A percentile compares a stretch with the other conserved stretches of the same genome.
Conservation (phyloP, 2,329 filamentous ascomycete species). For the Scedosporium boydii region DNA sequence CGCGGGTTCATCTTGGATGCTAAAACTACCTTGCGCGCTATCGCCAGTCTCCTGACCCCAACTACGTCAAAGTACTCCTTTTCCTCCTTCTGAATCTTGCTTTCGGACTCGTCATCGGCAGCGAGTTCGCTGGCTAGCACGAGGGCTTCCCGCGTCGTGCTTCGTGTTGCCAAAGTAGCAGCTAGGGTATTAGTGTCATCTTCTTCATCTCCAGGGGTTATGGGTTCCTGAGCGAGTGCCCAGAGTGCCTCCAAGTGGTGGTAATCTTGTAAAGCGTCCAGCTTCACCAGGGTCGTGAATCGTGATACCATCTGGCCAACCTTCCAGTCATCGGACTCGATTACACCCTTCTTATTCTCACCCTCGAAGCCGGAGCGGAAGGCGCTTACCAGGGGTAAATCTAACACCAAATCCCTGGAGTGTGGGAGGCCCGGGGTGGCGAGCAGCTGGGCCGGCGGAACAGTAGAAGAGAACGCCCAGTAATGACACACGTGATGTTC, state of each 20-base stretch:
- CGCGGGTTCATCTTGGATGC: constrained; percentile 11
- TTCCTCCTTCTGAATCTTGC: constrained; percentile 9
- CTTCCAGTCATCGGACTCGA: constrained; percentile 9
- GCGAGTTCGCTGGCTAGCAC: constrained; percentile 8
- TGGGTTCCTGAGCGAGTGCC: constrained; percentile 5
- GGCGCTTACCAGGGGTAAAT: constrained; percentile 9
- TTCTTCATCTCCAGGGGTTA: constrained; percentile 8
- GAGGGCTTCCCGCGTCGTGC: constrained; percentile 9
- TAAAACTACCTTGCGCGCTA: constrained; percentile 11
- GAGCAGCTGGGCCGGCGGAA: constrained; percentile 12
- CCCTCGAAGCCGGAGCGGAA: constrained; percentile 11
- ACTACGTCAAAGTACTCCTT: constrained; percentile 12
- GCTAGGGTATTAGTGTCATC: constrained; percentile 9
- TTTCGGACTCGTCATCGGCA: constrained; percentile 11
- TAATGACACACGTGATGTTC: constrained; percentile 20
- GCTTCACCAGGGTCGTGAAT: constrained; percentile 10
- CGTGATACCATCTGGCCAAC: constrained; percentile 11
- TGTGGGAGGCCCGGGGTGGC: constrained; percentile 10
- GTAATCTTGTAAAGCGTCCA: constrained; percentile 11
- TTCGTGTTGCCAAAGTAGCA: constrained; percentile 9
- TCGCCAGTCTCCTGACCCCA: constrained; percentile 8
- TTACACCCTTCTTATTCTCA: constrained; percentile 7
- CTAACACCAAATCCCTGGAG: constrained; percentile 10
- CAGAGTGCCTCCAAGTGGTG: constrained; percentile 11
- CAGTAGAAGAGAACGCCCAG: constrained; percentile 18